Conservation (phyloP, 768 basidiomycete species). For the Podaxis sp. region DNA sequence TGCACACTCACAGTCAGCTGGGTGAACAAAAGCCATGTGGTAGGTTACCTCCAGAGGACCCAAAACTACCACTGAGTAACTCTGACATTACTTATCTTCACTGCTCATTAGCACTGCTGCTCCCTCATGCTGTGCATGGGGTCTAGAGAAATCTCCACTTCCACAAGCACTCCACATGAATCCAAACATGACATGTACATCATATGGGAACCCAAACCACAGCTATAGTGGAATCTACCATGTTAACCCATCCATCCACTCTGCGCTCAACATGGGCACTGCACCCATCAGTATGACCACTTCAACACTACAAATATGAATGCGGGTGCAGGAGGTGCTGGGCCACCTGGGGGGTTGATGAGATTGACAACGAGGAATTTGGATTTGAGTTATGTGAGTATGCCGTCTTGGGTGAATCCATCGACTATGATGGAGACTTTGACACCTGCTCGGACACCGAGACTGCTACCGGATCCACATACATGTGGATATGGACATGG, state of each 20-base stretch:
- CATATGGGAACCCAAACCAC: neutral
- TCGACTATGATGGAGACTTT: slow-evolving; percentile 13
- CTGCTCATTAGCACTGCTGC: neutral
- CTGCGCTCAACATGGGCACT: slow-evolving; percentile 2
- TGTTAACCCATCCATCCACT: neutral
- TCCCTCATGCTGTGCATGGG: neutral
- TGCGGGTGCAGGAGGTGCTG: neutral
- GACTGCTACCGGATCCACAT: slow-evolving; percentile 12
- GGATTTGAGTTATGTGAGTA: slow-evolving; percentile 14
- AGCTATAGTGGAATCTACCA: neutral
- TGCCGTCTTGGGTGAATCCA: slow-evolving; percentile 12
- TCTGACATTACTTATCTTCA: neutral
- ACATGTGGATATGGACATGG: neutral
- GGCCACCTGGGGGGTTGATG: neutral
- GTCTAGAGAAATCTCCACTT: neutral
- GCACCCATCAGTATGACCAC: neutral
- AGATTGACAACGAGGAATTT: slow-evolving; percentile 2
- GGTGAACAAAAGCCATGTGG: neutral
- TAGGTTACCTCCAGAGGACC: neutral
- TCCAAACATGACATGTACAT: slow-evolving; percentile 11
- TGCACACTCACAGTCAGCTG: neutral
- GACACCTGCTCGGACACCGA: slow-evolving; percentile 6
- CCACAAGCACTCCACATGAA: neutral
- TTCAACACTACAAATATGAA: neutral
- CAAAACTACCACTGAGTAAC: neutral